These are phyloP conservation scores for Termitomyces bulborhizus DNA, from an alignment of 768 basidiomycete species.

Conservation along the genomic window DNA sequence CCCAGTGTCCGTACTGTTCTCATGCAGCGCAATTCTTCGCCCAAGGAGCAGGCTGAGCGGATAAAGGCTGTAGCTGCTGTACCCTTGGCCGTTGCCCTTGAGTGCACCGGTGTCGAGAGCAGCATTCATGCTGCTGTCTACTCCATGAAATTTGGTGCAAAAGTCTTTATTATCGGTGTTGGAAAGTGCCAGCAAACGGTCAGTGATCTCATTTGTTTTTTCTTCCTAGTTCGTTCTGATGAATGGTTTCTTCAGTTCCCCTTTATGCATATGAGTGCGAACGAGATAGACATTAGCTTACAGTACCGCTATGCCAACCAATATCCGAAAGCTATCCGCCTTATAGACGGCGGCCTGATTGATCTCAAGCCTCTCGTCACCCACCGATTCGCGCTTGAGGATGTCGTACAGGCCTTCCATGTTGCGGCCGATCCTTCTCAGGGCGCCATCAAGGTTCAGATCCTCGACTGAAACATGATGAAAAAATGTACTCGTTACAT, in stretches of 20 bases:
- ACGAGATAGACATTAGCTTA: conserved; percentile 64
- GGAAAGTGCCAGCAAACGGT: conserved; percentile 59
- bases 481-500: not conserved
- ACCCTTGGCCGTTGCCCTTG: conserved; percentile 45
- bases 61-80: conserved; percentile 48
- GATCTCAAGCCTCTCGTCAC: conserved; percentile 78
- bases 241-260: conserved; percentile 39
- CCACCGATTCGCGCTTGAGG: conserved; percentile 65
- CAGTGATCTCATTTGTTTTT: conserved; percentile 13
- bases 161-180: conserved; percentile 67
- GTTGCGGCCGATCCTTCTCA: conserved; percentile 61
- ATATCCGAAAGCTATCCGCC: conserved; percentile 82
- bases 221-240: not conserved
- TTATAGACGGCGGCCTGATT: conserved; percentile 69
- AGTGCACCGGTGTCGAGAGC: conserved; percentile 61
- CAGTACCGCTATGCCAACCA: conserved; percentile 68
- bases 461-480: conserved; percentile 36
- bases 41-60: conserved; percentile 44
- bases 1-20: conserved; percentile 54
- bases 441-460: conserved; percentile 67
- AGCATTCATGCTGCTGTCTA: conserved; percentile 55
- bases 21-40: conserved; percentile 37
- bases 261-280: conserved; percentile 67
- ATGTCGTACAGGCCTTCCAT: conserved; percentile 75
- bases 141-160: conserved; percentile 61